Base-by-base conservation (phyloP, 2,329 filamentous ascomycete genomes). In the Monosporascus sp. region DNA sequence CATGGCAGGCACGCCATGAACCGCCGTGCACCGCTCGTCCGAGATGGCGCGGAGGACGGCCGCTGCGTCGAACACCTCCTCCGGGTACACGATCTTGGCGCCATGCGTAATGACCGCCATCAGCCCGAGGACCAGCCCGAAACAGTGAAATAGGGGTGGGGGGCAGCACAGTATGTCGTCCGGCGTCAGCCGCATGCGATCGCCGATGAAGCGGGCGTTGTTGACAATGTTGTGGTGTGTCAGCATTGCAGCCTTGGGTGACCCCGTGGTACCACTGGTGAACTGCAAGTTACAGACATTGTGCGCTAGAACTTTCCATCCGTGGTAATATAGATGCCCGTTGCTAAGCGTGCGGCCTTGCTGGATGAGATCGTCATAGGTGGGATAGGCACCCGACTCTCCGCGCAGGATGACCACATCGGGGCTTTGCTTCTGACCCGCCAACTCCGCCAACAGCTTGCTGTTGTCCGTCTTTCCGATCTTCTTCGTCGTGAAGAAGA, bases 1-100 rank as follows among this genome's bases (percentile, higher is more conserved):
- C 89, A 93, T 93, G 53, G 89, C 88, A 0, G 89, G 89, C 0
- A 93, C 89, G 37, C 89, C 89, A 65, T 92, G 88, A 0, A 93
- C 76, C 0, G 86, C 89, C 0, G 89, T 93, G 67, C 85, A 88
- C 46, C 75, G 73, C 65, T 89, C 85, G 50, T 85, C 78, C 2
- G 80, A 78, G 40, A 93, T 82, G 51, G 87, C 85, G 44, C 76
- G 76, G 37, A 92, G 75, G 2, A 86, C 86, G 0, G 86, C 82
- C 5, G 72, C 69, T 2, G 87, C 78, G 61, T 90, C 85, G 63
- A 93, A 93, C 0, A 86, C 82, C 62, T 91, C 86, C 58, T 81
- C 80, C 0, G 89, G 88, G 63, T 90, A 90, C 9, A 93, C 83
- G 49, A 91, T 85, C 68, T 87, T 88, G 40, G 82, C 82, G 47